phyloP scores from a whole-genome alignment of 2,329 filamentous ascomycete genomes.

The Cordyceps pruinosa region DNA sequence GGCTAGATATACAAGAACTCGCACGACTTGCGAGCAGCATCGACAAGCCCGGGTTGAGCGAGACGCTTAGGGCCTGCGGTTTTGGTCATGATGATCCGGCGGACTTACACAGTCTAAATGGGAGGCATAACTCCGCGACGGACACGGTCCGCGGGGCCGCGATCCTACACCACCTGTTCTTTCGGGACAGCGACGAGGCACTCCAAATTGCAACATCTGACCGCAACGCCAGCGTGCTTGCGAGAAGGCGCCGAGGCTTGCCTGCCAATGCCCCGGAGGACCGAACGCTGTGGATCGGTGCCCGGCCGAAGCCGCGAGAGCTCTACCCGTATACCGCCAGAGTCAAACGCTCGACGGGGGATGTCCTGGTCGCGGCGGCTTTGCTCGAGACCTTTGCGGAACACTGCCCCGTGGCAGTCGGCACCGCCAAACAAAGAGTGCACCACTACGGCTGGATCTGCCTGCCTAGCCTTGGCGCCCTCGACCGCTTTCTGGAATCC shows the following conservation, averaged over 20 bases:
- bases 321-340: constrained; percentile 3
- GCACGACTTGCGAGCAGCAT: background rate
- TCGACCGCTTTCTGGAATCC: background rate
- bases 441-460: constrained; percentile 1
- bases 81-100: background rate
- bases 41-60: background rate
- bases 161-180: background rate
- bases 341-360: background rate
- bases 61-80: background rate
- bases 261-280: background rate
- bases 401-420: background rate
- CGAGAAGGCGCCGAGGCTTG: background rate
- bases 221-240: background rate
- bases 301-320: background rate
- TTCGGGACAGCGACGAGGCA: background rate
- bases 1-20: constrained; percentile 5
- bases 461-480: background rate
- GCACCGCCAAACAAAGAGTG: background rate
- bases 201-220: background rate
- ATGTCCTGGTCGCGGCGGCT: background rate
- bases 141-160: background rate
- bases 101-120: background rate
- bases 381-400: background rate
- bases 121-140: background rate
- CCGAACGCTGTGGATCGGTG: background rate